Conservation (phyloP, 2,329 filamentous ascomycete genomes). For the Polychaeton citri region DNA sequence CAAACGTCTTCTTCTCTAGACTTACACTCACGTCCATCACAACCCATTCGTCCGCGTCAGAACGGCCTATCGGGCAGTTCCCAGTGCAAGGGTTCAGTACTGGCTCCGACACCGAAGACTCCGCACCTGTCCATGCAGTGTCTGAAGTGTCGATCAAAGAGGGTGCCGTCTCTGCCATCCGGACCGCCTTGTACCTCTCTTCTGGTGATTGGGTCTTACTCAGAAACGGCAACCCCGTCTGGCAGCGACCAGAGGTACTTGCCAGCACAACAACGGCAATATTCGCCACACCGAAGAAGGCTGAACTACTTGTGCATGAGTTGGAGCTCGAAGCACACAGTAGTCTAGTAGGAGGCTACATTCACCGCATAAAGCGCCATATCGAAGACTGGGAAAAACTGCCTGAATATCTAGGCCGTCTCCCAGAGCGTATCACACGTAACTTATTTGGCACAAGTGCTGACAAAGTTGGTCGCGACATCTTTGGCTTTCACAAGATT, state of each 20-base stretch:
- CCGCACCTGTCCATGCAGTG: conserved; percentile 48
- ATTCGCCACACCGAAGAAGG: conserved; percentile 56
- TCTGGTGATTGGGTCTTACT: conserved; percentile 69
- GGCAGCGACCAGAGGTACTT: conserved; percentile 72
- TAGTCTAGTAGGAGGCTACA: conserved; percentile 67
- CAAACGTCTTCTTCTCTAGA: conserved; percentile 81
- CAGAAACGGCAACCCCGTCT: conserved; percentile 66
- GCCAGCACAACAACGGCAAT: conserved; percentile 66
- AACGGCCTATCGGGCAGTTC: conserved; percentile 67
- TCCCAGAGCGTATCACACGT: conserved; percentile 56
- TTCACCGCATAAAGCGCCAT: conserved; percentile 76
- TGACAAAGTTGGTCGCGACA: conserved; percentile 44
- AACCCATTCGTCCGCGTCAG: conserved; percentile 62
- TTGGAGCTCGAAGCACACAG: conserved; percentile 77
- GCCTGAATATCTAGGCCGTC: conserved; percentile 55
- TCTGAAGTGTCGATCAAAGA: conserved; percentile 71
- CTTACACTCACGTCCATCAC: conserved; percentile 61
- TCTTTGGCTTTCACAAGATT: conserved; percentile 81
- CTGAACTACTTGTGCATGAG: conserved; percentile 60
- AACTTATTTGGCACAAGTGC: conserved; percentile 25
- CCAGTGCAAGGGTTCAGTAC: conserved; percentile 33
- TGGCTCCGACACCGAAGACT: conserved; percentile 8
- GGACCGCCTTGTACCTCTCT: conserved; percentile 55
- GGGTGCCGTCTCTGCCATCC: conserved; percentile 56
- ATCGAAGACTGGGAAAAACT: conserved; percentile 63